Percentiles rank a stretch among this genome's conserved stretches.
These are phyloP conservation scores for Basipetospora chlamydospora DNA, from an alignment of 2,329 filamentous ascomycete species.

Conservation along the genomic window DNA sequence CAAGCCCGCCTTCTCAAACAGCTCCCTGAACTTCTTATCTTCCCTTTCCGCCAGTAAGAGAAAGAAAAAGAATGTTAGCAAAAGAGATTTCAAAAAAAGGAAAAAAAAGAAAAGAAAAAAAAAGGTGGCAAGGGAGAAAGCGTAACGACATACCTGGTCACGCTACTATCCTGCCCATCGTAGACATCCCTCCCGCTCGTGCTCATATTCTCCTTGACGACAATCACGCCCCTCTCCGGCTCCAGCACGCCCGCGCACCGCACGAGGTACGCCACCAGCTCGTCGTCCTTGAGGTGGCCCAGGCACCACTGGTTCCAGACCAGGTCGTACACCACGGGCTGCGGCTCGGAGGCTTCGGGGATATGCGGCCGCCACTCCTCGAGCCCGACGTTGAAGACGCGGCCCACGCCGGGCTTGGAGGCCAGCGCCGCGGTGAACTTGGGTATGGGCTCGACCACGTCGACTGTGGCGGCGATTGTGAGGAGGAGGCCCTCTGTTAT, in stretches of 20 bases:
- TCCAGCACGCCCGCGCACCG: slow-evolving; percentile 35
- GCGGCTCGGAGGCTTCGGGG: too few species aligned
- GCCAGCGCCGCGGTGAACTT: slow-evolving; percentile 59
- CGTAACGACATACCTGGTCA: slow-evolving; percentile 42
- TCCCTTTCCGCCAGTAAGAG: slow-evolving; percentile 27
- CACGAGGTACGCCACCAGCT: slow-evolving; percentile 53
- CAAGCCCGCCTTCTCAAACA: slow-evolving; percentile 59
- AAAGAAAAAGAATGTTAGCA: slow-evolving; percentile 8
- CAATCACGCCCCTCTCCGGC: slow-evolving; percentile 17
- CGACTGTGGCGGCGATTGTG: slow-evolving; percentile 53
- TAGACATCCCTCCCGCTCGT: slow-evolving; percentile 49
- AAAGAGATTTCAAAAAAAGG: background rate
- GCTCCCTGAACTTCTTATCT: slow-evolving; percentile 52
- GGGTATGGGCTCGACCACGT: slow-evolving; percentile 71
- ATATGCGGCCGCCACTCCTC: slow-evolving; percentile 55
- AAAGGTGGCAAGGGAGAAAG: background rate
- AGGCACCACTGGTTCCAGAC: slow-evolving; percentile 90
- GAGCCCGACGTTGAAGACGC: slow-evolving; percentile 57
- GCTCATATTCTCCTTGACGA: slow-evolving; percentile 54
- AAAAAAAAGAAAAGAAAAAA: background rate
- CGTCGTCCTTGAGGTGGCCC: slow-evolving; percentile 62
- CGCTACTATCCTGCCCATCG: slow-evolving; percentile 60
- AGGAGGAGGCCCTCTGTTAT: slow-evolving; percentile 68
- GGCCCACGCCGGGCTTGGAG: slow-evolving; percentile 40
- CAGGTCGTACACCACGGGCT: slow-evolving; percentile 53